These are phyloP conservation scores for Malus hybrid DNA, from an alignment of 331 rosid species.

Conservation along the genomic window DNA sequence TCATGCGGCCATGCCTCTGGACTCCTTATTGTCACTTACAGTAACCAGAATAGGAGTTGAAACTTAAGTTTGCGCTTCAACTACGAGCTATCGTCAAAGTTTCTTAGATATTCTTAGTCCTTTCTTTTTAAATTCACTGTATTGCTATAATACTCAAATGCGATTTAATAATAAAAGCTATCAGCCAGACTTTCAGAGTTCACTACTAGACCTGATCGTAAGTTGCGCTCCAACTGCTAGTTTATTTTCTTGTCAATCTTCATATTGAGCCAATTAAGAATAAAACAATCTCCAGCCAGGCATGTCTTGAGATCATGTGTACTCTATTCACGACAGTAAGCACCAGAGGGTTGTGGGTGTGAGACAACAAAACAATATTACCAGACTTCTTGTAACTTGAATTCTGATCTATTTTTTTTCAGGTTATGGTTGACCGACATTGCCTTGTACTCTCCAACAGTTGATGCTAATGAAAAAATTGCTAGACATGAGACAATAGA, in stretches of 20 bases:
- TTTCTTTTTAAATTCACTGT: neutral
- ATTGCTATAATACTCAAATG: neutral
- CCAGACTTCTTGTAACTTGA: neutral
- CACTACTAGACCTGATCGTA: neutral
- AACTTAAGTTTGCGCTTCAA: neutral
- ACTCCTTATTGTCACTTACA: neutral
- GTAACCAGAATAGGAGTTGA: neutral
- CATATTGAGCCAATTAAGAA: neutral
- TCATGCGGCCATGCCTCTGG: neutral
- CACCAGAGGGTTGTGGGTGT: neutral
- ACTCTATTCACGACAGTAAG: neutral
- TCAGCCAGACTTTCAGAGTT: neutral
- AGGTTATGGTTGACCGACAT: neutral
- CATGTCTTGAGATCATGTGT: neutral
- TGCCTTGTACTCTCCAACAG: neutral
- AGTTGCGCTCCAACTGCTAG: neutral
- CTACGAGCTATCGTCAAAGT: neutral
- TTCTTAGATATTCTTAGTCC: neutral
- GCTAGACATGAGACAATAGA: too few species aligned
- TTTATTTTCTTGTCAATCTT: neutral
- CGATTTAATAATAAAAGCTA: neutral
- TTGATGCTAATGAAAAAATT: too few species aligned
- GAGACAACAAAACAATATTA: neutral
- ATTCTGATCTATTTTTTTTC: neutral
- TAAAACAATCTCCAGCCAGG: neutral